Evolutionary conservation across 257 asterid genomes (phyloP).

Genomic region (Solanum tacnaense): DNA sequence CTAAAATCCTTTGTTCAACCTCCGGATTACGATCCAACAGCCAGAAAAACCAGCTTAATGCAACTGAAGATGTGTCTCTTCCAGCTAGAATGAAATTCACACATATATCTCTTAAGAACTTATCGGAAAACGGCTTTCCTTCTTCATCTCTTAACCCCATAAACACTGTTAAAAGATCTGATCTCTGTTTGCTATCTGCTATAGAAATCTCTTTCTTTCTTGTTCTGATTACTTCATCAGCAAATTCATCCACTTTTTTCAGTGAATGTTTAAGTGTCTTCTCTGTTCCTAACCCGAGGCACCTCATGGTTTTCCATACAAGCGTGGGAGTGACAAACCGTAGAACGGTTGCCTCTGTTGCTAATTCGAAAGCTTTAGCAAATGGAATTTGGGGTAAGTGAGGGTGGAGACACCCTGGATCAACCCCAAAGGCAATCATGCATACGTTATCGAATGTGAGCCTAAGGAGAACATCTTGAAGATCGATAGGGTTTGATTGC

Average conservation of each 20-base stretch:
- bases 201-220: slow-evolving; percentile 55
- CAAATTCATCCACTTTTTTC: slow-evolving; percentile 55
- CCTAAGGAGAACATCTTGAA: slow-evolving; percentile 68
- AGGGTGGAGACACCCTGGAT: slow-evolving; percentile 69
- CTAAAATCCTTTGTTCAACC: slow-evolving; percentile 63
- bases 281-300: slow-evolving; percentile 49
- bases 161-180: slow-evolving; percentile 76
- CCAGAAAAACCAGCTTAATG: slow-evolving; percentile 97
- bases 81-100: slow-evolving; percentile 92
- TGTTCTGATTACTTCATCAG: slow-evolving; percentile 50
- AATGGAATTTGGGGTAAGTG: slow-evolving; percentile 80
- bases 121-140: slow-evolving; percentile 42
- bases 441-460: slow-evolving; percentile 88
- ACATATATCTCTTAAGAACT: slow-evolving; percentile 66
- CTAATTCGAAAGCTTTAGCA: slow-evolving; percentile 77
- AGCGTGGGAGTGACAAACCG: slow-evolving; percentile 75
- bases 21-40: slow-evolving; percentile 37
- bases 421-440: slow-evolving; percentile 93
- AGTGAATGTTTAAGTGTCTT: slow-evolving; percentile 44
- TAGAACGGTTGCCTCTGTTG: slow-evolving; percentile 65
- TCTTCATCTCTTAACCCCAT: slow-evolving; percentile 59
- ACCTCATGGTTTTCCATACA: slow-evolving; percentile 65
- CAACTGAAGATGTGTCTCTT: slow-evolving; percentile 94
- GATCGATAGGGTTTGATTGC: slow-evolving; percentile 26
- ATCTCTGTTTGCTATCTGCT: slow-evolving; percentile 14